These are phyloP conservation scores for Lactarius quietus DNA, from an alignment of 768 basidiomycete genomes.

Conservation along the genomic window DNA sequence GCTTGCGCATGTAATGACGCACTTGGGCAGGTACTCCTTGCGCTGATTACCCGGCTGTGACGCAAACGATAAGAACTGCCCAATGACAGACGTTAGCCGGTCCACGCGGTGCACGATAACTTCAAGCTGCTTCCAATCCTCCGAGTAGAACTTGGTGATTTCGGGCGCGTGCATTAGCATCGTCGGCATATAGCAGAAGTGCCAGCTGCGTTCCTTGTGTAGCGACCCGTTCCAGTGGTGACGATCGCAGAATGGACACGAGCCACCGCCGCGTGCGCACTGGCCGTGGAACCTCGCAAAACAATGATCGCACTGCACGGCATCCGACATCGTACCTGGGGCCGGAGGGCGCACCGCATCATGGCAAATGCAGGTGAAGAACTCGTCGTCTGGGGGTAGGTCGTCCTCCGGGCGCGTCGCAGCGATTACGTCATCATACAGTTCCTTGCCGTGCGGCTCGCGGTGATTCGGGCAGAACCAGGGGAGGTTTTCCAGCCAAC, in stretches of 20 bases:
- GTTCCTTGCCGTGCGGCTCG: conserved; percentile 55
- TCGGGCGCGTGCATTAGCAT: conserved; percentile 73
- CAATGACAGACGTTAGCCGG: conserved; percentile 67
- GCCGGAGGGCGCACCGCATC: conserved; percentile 76
- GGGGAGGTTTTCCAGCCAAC: conserved; percentile 71
- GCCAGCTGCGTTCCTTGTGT: conserved; percentile 77
- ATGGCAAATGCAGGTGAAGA: conserved; percentile 81
- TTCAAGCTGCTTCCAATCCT: conserved; percentile 77
- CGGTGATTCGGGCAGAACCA: conserved; percentile 75
- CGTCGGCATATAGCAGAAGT: conserved; percentile 74
- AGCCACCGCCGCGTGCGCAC: conserved; percentile 85
- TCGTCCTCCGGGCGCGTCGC: conserved; percentile 77
- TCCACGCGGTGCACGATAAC: conserved; percentile 77
- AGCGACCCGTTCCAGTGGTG: conserved; percentile 89
- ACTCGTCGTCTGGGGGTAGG: conserved; percentile 73
- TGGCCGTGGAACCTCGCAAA: conserved; percentile 82
- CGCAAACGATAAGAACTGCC: conserved; percentile 74
- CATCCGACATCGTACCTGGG: conserved; percentile 68
- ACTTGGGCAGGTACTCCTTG: conserved; percentile 79
- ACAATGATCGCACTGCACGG: conserved; percentile 88
- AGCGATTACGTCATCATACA: conserved; percentile 73
- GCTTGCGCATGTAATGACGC: conserved; percentile 86
- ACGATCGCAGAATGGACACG: conserved; percentile 88
- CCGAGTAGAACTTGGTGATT: conserved; percentile 72
- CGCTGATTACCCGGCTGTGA: conserved; percentile 67